Evolutionary conservation across 2,329 filamentous ascomycete genomes (phyloP).

Genomic region (Pyrenochaeta sp.): DNA sequence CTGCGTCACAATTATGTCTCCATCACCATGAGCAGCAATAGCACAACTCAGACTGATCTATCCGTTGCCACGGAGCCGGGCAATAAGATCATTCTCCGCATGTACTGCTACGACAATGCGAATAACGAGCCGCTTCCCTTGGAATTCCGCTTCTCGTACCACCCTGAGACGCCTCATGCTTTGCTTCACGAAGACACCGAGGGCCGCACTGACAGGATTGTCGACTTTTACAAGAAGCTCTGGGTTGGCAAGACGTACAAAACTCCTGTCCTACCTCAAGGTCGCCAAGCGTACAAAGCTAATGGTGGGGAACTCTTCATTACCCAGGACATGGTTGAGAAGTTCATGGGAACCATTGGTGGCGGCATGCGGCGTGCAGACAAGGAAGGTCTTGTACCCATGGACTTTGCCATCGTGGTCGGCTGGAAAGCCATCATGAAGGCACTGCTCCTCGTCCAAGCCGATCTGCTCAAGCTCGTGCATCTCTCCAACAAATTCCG

Average conservation of each 20-base stretch:
- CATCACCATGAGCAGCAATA: slow-evolving; percentile 86
- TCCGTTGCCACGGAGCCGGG: no score
- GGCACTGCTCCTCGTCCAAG: slow-evolving; percentile 98
- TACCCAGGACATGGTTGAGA: slow-evolving; percentile 94
- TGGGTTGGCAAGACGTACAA: slow-evolving; percentile 92
- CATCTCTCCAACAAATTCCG: slow-evolving; percentile 98
- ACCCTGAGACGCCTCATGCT: slow-evolving; percentile 95
- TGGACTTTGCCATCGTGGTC: slow-evolving; percentile 98
- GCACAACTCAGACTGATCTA: slow-evolving; percentile 71
- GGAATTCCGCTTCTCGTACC: slow-evolving; percentile 88
- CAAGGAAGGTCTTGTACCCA: slow-evolving; percentile 92
- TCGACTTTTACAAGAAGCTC: slow-evolving; percentile 97
- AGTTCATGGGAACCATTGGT: slow-evolving; percentile 96
- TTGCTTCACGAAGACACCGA: slow-evolving; percentile 97
- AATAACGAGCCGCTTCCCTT: slow-evolving; percentile 82
- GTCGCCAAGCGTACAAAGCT: slow-evolving; percentile 85
- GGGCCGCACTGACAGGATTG: slow-evolving; percentile 94
- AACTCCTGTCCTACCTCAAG: slow-evolving; percentile 85
- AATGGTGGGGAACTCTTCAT: slow-evolving; percentile 89
- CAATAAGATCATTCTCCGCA: slow-evolving; percentile 83
- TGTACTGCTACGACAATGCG: slow-evolving; percentile 93
- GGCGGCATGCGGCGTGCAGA: slow-evolving; percentile 96
- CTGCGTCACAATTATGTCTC: slow-evolving; percentile 86
- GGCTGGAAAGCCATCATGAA: slow-evolving; percentile 99
- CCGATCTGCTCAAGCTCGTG: slow-evolving; percentile 93